Evolutionary conservation across 208 protist genomes (phyloP).

Genomic region (Leptomonas seymouri): DNA sequence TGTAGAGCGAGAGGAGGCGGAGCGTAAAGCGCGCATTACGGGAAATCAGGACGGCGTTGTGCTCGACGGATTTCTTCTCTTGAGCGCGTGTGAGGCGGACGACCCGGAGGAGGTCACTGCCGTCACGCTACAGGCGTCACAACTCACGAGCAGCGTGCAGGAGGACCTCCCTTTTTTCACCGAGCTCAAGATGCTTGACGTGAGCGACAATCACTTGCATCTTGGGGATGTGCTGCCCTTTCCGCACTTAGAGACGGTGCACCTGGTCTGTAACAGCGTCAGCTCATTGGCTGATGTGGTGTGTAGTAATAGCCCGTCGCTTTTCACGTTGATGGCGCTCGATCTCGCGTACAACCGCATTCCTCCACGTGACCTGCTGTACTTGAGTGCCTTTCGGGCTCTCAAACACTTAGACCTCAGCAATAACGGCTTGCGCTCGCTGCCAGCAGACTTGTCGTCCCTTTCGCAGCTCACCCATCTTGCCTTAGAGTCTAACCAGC

Average conservation of each 20-base stretch:
- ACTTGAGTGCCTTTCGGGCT: slow-evolving; percentile 65
- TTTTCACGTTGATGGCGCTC: slow-evolving; percentile 50
- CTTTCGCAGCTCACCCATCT: slow-evolving; percentile 84
- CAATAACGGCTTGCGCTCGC: slow-evolving; percentile 66
- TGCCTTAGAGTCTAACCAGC: slow-evolving; percentile 79
- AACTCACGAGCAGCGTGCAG: slow-evolving; percentile 58
- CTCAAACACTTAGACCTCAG: slow-evolving; percentile 85
- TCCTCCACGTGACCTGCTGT: slow-evolving; percentile 50
- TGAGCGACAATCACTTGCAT: slow-evolving; percentile 79
- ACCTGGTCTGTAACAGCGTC: slow-evolving; percentile 84
- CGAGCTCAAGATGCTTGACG: slow-evolving; percentile 70
- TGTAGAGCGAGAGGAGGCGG: slow-evolving; percentile 50
- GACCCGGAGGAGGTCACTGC: slow-evolving; percentile 70
- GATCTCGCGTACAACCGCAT: slow-evolving; percentile 90
- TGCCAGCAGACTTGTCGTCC: slow-evolving; percentile 72
- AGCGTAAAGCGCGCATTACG: slow-evolving; percentile 34
- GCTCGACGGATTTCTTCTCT: slow-evolving; percentile 83
- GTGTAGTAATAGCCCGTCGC: slow-evolving; percentile 30
- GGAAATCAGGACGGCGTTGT: slow-evolving; percentile 43
- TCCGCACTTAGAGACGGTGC: slow-evolving; percentile 65
- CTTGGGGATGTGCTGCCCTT: slow-evolving; percentile 71
- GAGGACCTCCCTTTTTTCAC: slow-evolving; percentile 83
- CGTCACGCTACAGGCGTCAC: slow-evolving; percentile 72
- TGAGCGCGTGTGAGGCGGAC: slow-evolving; percentile 62
- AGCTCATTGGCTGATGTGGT: slow-evolving; percentile 39